phyloP scores from a whole-genome alignment of 2,329 filamentous ascomycete species.

The Fusarium praegraminearum region DNA sequence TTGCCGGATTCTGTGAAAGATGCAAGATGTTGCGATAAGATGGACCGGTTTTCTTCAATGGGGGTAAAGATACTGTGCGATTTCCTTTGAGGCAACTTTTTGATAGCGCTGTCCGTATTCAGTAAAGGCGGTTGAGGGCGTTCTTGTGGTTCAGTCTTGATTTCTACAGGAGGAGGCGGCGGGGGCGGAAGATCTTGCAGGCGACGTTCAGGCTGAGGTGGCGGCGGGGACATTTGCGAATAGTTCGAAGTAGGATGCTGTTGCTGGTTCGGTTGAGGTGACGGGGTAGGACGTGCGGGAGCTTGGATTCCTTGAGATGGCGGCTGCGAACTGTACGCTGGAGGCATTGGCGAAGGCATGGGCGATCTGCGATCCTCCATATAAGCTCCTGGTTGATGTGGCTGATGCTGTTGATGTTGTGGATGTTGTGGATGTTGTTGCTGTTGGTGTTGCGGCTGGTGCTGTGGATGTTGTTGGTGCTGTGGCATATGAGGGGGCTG shows the following conservation, averaged over 20 bases:
- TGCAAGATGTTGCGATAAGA: slow-evolving; percentile 85
- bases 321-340: slow-evolving; percentile 70
- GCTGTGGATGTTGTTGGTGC: slow-evolving; percentile 11
- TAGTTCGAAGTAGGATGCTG: slow-evolving; percentile 62
- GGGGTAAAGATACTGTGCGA: slow-evolving; percentile 96
- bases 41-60: slow-evolving; percentile 91
- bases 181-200: slow-evolving; percentile 65
- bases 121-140: slow-evolving; percentile 60
- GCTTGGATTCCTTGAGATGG: slow-evolving; percentile 62
- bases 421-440: not conserved
- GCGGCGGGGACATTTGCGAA: slow-evolving; percentile 65
- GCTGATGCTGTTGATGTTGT: not conserved
- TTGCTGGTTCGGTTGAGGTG: slow-evolving; percentile 68
- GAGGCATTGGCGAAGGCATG: slow-evolving; percentile 76
- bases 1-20: slow-evolving; percentile 68
- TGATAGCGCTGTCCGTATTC: slow-evolving; percentile 65
- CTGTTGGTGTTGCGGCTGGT: not conserved
- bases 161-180: slow-evolving; percentile 64
- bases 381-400: slow-evolving; percentile 65
- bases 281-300: slow-evolving; percentile 65
- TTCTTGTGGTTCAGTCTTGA: slow-evolving; percentile 62
- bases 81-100: slow-evolving; percentile 79
- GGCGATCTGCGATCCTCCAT: slow-evolving; percentile 71
- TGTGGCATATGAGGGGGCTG: slow-evolving; percentile 57
- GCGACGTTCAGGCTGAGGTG: slow-evolving; percentile 61